phyloP scores from a whole-genome alignment of 2,329 filamentous ascomycete genomes.

The Fusarium staphyleae region DNA sequence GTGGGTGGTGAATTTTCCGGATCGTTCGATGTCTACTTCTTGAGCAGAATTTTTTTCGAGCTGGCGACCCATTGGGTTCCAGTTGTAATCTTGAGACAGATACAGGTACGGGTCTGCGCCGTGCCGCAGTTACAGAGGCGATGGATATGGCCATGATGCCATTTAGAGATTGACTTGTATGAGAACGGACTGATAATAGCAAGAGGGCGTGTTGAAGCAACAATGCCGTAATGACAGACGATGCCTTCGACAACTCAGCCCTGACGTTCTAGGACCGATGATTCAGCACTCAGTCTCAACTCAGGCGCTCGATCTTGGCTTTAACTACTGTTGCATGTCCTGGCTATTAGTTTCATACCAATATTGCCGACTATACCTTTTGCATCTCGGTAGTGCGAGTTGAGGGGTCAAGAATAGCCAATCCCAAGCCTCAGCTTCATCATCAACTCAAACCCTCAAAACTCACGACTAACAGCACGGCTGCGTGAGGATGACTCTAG shows the following conservation, averaged over 20 bases:
- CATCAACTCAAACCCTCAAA: constrained; percentile 22
- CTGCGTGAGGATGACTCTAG: constrained; percentile 12
- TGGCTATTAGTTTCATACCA: not conserved
- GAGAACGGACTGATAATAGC: not conserved
- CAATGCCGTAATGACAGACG: not conserved
- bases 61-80: constrained; percentile 5
- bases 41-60: constrained; percentile 18
- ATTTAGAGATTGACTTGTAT: no score
- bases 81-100: constrained; percentile 9
- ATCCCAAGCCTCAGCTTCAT: constrained; percentile 16
- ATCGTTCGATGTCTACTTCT: constrained; percentile 27
- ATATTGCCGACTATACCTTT: constrained; percentile 8
- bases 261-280: constrained; percentile 31
- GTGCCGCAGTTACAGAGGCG: no score
- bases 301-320: not conserved
- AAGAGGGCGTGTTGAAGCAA: not conserved
- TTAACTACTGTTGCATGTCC: not conserved
- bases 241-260: constrained; percentile 16
- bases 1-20: constrained; percentile 12
- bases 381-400: constrained; percentile 14
- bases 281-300: constrained; percentile 3
- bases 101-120: constrained; percentile 12
- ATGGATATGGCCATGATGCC: no score
- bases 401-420: constrained; percentile 7
- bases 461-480: constrained; percentile 16